A percentile compares a stretch with the other conserved stretches of the same genome.
Evolutionary conservation across 768 basidiomycete genomes (phyloP).

Genomic region (Neoboletus subvelutipes): DNA sequence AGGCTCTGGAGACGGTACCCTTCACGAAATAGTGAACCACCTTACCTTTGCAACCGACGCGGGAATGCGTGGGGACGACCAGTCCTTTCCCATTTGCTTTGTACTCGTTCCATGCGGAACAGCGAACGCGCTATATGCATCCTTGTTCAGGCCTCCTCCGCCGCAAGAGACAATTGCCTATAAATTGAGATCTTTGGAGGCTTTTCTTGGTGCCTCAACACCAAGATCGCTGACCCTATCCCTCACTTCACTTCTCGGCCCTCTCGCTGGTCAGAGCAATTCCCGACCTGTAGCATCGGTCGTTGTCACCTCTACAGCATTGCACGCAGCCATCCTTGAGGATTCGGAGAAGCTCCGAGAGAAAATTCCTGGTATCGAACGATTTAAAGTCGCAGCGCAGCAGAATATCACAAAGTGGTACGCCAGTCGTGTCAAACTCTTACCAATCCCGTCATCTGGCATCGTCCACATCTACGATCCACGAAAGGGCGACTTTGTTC

Average conservation of each 20-base stretch:
- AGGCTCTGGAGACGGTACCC: slow-evolving; percentile 88
- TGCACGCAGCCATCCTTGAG: slow-evolving; percentile 83
- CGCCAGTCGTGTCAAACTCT: slow-evolving; percentile 54
- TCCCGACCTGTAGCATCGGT: slow-evolving; percentile 48
- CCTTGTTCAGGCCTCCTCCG: slow-evolving; percentile 59
- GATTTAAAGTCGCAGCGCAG: slow-evolving; percentile 84
- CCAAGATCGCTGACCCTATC: slow-evolving; percentile 53
- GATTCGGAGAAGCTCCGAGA: slow-evolving; percentile 76
- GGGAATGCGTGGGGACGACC: slow-evolving; percentile 16
- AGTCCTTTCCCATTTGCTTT: slow-evolving; percentile 36
- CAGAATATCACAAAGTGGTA: slow-evolving; percentile 77
- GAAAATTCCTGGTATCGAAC: slow-evolving; percentile 71
- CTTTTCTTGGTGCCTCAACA: slow-evolving; percentile 42
- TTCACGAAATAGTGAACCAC: slow-evolving; percentile 82
- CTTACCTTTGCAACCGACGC: slow-evolving; percentile 33
- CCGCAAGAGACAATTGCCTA: slow-evolving; percentile 34
- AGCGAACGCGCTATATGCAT: slow-evolving; percentile 88
- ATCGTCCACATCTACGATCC: slow-evolving; percentile 65
- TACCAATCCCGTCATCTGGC: slow-evolving; percentile 41
- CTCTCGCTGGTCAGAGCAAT: slow-evolving; percentile 21
- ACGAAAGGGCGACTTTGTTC: slow-evolving; percentile 44
- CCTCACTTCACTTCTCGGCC: slow-evolving; percentile 44
- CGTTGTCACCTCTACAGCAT: slow-evolving; percentile 82
- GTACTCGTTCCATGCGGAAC: slow-evolving; percentile 77
- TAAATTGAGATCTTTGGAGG: slow-evolving; percentile 55